Evolutionary conservation across 1,284 basidiomycete genomes (phyloP).

Genomic region (Melampsora americana): DNA sequence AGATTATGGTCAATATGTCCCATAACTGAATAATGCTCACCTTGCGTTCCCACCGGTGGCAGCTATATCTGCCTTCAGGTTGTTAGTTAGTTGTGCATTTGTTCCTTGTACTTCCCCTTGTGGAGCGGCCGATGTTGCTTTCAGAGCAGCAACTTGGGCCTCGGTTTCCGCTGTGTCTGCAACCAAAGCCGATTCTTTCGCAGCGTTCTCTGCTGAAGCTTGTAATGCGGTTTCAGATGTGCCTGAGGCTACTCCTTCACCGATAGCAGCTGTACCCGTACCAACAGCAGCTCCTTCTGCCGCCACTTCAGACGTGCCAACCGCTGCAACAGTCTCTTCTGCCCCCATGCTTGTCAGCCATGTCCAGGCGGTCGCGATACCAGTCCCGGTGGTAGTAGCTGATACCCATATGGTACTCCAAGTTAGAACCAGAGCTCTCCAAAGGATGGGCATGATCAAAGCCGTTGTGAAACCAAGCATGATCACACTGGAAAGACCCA

Average conservation of each 20-base stretch:
- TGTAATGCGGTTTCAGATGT: constrained; percentile 1
- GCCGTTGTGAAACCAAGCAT: constrained; percentile 15
- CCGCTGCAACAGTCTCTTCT: not conserved
- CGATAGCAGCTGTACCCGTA: not conserved
- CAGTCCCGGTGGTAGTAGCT: constrained; percentile 2
- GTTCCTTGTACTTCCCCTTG: not conserved
- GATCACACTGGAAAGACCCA: constrained; percentile 18
- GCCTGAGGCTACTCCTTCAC: not conserved
- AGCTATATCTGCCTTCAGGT: not conserved
- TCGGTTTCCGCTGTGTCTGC: constrained; percentile 1
- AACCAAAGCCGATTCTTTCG: not conserved
- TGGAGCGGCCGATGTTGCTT: not conserved
- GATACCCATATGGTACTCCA: not conserved
- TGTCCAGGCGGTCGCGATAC: constrained; percentile 11
- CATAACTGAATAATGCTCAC: no score
- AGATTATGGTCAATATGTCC: no score
- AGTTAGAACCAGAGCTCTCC: not conserved
- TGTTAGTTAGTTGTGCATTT: not conserved
- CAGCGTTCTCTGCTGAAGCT: not conserved
- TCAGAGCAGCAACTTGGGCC: not conserved
- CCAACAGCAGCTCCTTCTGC: constrained; percentile 6
- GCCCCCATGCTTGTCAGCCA: constrained; percentile 10
- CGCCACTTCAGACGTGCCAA: constrained; percentile 4
- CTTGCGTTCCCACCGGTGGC: not conserved
- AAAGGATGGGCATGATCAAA: constrained; percentile 23